A percentile compares a stretch with the other conserved stretches of the same genome.
Conservation (phyloP, 2,329 filamentous ascomycete genomes). For the Tricladium varicosporioides region DNA sequence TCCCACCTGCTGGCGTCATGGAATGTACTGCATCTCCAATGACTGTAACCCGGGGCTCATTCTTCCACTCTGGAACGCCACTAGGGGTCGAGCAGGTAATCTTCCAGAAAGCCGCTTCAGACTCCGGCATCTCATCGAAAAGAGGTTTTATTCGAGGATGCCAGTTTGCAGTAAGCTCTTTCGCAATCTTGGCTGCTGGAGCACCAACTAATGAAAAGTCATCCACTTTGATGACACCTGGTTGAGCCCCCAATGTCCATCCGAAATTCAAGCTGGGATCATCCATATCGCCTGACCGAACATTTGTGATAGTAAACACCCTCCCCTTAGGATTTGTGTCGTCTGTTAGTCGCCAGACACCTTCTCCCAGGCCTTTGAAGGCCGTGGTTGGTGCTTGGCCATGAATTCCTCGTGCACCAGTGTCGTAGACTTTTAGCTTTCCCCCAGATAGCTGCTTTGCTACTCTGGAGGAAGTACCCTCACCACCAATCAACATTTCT, state of each 20-base stretch:
- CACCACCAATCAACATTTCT: conserved; percentile 57
- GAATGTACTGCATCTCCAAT: conserved; percentile 56
- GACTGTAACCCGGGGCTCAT: conserved; percentile 54
- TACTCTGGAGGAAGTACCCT: conserved; percentile 60
- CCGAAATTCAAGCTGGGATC: conserved; percentile 56
- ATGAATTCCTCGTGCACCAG: conserved; percentile 62
- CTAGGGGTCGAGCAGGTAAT: conserved; percentile 61
- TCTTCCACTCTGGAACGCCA: conserved; percentile 59
- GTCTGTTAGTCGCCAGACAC: conserved; percentile 58
- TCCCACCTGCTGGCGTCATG: conserved; percentile 56
- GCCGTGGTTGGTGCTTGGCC: conserved; percentile 61
- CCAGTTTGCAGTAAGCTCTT: conserved; percentile 52
- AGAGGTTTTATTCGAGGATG: conserved; percentile 53
- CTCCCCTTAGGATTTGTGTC: conserved; percentile 43
- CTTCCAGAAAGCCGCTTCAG: conserved; percentile 63
- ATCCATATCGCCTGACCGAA: conserved; percentile 58
- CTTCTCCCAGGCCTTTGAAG: conserved; percentile 61
- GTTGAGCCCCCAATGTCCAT: conserved; percentile 60
- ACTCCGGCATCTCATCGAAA: conserved; percentile 55
- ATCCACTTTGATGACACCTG: conserved; percentile 55
- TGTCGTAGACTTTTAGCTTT: conserved; percentile 60
- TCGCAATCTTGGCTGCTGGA: conserved; percentile 56
- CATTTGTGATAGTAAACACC: conserved; percentile 61
- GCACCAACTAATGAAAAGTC: conserved; percentile 57
- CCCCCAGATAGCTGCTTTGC: conserved; percentile 58